These are phyloP conservation scores for Speleostelium caveatum DNA, from an alignment of 78 protist species.

Conservation along the genomic window DNA sequence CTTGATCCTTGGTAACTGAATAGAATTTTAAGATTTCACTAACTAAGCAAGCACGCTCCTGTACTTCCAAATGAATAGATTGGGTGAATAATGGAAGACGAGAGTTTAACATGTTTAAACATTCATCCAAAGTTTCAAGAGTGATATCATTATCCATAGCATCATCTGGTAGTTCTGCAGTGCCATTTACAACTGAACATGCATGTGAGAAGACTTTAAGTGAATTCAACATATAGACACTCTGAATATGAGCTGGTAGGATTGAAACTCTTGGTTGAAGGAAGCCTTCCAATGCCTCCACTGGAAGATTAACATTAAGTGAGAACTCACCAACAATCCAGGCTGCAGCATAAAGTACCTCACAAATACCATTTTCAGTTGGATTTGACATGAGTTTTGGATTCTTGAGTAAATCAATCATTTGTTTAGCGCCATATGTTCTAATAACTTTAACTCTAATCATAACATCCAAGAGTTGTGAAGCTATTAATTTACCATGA, in stretches of 20 bases:
- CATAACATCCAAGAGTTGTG: slow-evolving; percentile 89
- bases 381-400: slow-evolving; percentile 70
- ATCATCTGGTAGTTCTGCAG: slow-evolving; percentile 9
- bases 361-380: slow-evolving; percentile 70
- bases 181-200: slow-evolving; percentile 27
- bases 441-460: slow-evolving; percentile 85
- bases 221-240: slow-evolving; percentile 81
- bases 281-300: slow-evolving; percentile 71
- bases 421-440: slow-evolving; percentile 29
- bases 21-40: slow-evolving; percentile 55
- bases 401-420: slow-evolving; percentile 59
- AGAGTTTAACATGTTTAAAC: not conserved
- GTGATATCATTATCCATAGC: slow-evolving; percentile 9
- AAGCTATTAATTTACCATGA: slow-evolving; percentile 85
- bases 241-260: slow-evolving; percentile 92
- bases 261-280: slow-evolving; percentile 70
- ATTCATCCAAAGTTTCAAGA: slow-evolving; percentile 37
- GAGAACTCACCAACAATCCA: slow-evolving; percentile 93
- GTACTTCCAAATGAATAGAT: slow-evolving; percentile 88
- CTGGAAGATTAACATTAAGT: slow-evolving; percentile 33
- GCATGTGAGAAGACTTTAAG: slow-evolving; percentile 90
- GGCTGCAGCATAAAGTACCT: slow-evolving; percentile 92
- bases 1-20: slow-evolving; percentile 13
- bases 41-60: slow-evolving; percentile 90
- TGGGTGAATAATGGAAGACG: slow-evolving; percentile 74